phyloP scores from a whole-genome alignment of 1,139 yeast species.

The Suhomyces atakaporum region DNA sequence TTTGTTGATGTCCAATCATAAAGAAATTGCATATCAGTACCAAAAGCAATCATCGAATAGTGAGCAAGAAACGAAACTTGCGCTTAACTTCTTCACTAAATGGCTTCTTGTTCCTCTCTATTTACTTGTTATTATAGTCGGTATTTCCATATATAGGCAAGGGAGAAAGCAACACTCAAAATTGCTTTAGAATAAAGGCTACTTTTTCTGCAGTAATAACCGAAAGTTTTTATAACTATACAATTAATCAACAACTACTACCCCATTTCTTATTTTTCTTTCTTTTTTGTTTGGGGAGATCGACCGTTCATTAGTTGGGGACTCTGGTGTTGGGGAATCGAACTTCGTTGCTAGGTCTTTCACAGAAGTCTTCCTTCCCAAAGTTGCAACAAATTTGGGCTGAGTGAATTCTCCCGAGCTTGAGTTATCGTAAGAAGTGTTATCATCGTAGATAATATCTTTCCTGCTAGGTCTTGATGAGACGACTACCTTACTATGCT shows the following conservation, averaged over 20 bases:
- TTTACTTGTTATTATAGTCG: slow-evolving; percentile 15
- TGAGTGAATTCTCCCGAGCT: slow-evolving; percentile 27
- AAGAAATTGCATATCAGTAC: slow-evolving; percentile 39
- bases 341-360: slow-evolving; percentile 37
- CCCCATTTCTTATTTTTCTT: slow-evolving; percentile 8
- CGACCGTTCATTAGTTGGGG: slow-evolving; percentile 16
- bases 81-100: slow-evolving; percentile 25
- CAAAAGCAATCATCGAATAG: slow-evolving; percentile 15
- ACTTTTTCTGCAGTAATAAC: slow-evolving; percentile 1
- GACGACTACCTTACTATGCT: slow-evolving; percentile 19
- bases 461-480: slow-evolving; percentile 36
- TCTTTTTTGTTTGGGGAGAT: slow-evolving; percentile 16
- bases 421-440: slow-evolving; percentile 18
- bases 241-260: slow-evolving; percentile 8
- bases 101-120: slow-evolving; percentile 49
- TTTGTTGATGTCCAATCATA: slow-evolving; percentile 44
- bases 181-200: slow-evolving; percentile 32
- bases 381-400: slow-evolving; percentile 32
- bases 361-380: slow-evolving; percentile 37
- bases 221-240: neutral
- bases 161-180: slow-evolving; percentile 46
- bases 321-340: slow-evolving; percentile 25
- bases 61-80: slow-evolving; percentile 13
- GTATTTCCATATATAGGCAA: slow-evolving; percentile 27
- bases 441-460: slow-evolving; percentile 25